Conservation (phyloP, 2,329 filamentous ascomycete genomes). For the Leptographium galeiforme region DNA sequence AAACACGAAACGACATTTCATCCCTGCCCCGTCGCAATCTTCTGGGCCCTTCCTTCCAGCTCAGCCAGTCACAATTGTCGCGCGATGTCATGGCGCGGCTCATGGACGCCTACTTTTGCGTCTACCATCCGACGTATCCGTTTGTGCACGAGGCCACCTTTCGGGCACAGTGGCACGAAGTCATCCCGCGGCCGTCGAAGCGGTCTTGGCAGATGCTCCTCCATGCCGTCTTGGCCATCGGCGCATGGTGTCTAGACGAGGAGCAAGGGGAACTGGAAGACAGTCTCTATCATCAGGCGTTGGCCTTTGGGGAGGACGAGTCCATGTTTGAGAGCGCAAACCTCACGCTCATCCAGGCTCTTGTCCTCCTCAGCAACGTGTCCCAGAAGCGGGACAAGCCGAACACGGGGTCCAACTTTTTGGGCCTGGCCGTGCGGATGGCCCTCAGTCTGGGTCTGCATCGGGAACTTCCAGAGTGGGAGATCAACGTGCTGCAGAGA, state of each 20-base stretch:
- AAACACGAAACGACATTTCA: not conserved
- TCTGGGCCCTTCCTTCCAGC: not conserved
- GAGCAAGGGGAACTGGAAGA: not conserved
- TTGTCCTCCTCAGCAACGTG: conserved; percentile 5
- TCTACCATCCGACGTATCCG: conserved; percentile 4
- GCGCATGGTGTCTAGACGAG: conserved; percentile 1
- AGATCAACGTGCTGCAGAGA: conserved; percentile 1
- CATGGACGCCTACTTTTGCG: conserved; percentile 3
- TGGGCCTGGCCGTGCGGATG: conserved; percentile 4
- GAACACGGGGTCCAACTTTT: conserved; percentile 4
- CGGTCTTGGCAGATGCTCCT: conserved; percentile 4
- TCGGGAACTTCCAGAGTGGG: conserved; percentile 3
- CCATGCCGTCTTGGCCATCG: conserved; percentile 1
- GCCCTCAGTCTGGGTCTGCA: conserved; percentile 4
- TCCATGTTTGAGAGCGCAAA: conserved; percentile 5
- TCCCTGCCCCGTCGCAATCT: not conserved
- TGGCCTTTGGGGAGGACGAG: conserved; percentile 2
- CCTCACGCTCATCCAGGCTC: conserved; percentile 3
- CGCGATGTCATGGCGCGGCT: not conserved
- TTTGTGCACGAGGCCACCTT: conserved; percentile 5
- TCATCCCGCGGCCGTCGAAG: conserved; percentile 1
- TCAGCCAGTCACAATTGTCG: not conserved
- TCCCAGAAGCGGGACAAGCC: conserved; percentile 5
- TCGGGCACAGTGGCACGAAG: conserved; percentile 4
- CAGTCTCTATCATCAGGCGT: conserved; percentile 1